Conservation (phyloP, 352 stramenopile species). For the Globisporangium heterothallicum region DNA sequence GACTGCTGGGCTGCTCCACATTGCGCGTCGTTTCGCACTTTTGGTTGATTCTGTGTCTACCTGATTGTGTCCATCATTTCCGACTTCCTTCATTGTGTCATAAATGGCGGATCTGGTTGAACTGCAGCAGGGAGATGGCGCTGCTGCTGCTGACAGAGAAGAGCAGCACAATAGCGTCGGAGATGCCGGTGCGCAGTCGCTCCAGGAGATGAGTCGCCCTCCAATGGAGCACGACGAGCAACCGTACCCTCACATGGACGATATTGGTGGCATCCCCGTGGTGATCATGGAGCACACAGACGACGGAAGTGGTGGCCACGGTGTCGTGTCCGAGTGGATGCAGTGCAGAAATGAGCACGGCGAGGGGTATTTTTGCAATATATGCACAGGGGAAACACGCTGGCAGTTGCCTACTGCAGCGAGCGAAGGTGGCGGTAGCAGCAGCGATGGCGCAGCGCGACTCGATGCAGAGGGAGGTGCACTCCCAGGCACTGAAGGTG, state of each 20-base stretch:
- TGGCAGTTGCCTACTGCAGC: slow-evolving; percentile 26
- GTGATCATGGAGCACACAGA: slow-evolving; percentile 2
- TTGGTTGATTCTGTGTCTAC: no score
- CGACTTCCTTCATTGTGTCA: no score
- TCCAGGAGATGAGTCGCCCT: no score
- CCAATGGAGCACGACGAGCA: neutral
- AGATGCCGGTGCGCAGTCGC: no score
- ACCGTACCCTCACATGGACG: neutral
- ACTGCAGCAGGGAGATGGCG: no score
- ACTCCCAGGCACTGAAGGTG: neutral
- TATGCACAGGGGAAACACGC: slow-evolving; percentile 33
- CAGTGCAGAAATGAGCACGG: slow-evolving; percentile 33
- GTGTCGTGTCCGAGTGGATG: slow-evolving; percentile 23
- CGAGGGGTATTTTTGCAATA: slow-evolving; percentile 41
- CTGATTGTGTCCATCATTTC: no score
- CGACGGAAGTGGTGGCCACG: neutral
- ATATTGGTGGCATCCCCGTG: slow-evolving; percentile 8
- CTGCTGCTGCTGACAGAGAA: no score
- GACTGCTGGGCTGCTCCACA: no score
- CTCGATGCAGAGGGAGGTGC: neutral
- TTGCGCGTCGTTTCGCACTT: no score
- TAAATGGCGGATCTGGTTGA: no score
- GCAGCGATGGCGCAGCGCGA: neutral
- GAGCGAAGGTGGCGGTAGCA: neutral
- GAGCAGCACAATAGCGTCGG: no score